Percentiles rank a stretch among this genome's conserved stretches.
Evolutionary conservation across 768 basidiomycete species (phyloP).

Genomic region (Dioszegia aurantiaca): DNA sequence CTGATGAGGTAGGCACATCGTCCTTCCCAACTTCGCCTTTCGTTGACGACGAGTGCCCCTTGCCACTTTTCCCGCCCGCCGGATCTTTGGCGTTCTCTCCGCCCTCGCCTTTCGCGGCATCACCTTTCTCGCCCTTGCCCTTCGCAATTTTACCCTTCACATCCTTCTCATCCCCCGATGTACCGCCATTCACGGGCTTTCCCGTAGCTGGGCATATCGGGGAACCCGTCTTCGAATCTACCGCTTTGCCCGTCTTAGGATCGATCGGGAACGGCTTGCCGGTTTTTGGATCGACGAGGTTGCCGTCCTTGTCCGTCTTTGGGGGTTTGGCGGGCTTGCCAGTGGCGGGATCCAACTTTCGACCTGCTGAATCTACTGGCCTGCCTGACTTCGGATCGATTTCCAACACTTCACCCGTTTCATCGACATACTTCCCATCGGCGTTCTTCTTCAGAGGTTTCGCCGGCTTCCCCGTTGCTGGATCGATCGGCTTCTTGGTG

Average conservation of each 20-base stretch:
- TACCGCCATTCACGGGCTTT: background rate
- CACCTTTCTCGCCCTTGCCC: too few species aligned
- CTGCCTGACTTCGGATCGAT: slow-evolving; percentile 3
- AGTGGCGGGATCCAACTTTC: background rate
- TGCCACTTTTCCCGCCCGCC: too few species aligned
- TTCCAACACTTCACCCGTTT: background rate
- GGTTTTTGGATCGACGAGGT: slow-evolving; percentile 6
- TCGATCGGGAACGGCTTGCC: slow-evolving; percentile 12
- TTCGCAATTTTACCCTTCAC: too few species aligned
- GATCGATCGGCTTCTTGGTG: slow-evolving; percentile 8
- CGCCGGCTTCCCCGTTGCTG: slow-evolving; percentile 1
- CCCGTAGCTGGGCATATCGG: slow-evolving; percentile 8
- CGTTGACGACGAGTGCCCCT: too few species aligned
- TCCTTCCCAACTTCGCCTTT: too few species aligned
- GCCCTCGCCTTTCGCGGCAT: too few species aligned
- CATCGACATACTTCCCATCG: slow-evolving; percentile 3
- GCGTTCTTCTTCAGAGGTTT: slow-evolving; percentile 9
- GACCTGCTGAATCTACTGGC: slow-evolving; percentile 2
- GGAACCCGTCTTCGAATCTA: slow-evolving; percentile 7
- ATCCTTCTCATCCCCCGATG: background rate
- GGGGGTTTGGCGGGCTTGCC: slow-evolving; percentile 2
- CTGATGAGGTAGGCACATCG: background rate
- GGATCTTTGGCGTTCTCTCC: too few species aligned
- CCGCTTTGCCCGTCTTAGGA: slow-evolving; percentile 1
- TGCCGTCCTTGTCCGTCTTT: slow-evolving; percentile 3